A percentile compares a stretch with the other conserved stretches of the same genome.
phyloP scores from a whole-genome alignment of 2,329 filamentous ascomycete species.

The Ramichloridium luteum region DNA sequence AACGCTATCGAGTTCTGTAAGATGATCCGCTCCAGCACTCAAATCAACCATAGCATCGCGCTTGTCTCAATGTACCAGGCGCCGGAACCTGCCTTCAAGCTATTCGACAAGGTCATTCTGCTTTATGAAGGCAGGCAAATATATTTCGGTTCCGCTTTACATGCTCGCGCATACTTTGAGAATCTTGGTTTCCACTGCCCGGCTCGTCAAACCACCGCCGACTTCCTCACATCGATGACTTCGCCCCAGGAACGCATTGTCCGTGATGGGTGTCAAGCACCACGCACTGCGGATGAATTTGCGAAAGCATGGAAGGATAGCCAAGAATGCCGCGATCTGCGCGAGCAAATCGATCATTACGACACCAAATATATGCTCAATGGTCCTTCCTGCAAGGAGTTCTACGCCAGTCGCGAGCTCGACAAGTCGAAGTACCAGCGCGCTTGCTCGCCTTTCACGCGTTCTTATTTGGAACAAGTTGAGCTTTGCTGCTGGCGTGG shows the following conservation, averaged over 20 bases:
- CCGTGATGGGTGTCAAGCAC: conserved; percentile 33
- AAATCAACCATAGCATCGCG: conserved; percentile 52
- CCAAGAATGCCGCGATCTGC: conserved; percentile 30
- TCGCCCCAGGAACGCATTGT: conserved; percentile 34
- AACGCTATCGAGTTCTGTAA: conserved; percentile 64
- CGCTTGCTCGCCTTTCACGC: conserved; percentile 63
- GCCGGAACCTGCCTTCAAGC: conserved; percentile 52
- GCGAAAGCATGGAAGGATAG: conserved; percentile 43
- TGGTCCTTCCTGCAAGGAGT: conserved; percentile 31
- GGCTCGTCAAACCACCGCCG: conserved; percentile 55
- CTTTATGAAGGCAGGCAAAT: conserved; percentile 56
- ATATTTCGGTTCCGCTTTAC: conserved; percentile 53
- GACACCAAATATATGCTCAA: conserved; percentile 32
- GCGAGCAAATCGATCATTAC: conserved; percentile 33
- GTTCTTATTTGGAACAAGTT: conserved; percentile 65
- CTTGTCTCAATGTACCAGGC: conserved; percentile 63
- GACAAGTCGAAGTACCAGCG: conserved; percentile 40
- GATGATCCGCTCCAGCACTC: conserved; percentile 53
- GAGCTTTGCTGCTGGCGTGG: conserved; percentile 67
- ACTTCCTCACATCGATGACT: conserved; percentile 66
- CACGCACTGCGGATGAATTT: conserved; percentile 37
- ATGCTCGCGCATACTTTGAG: conserved; percentile 56
- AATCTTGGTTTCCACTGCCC: conserved; percentile 59
- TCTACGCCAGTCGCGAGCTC: conserved; percentile 31
- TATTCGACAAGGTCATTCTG: conserved; percentile 56